Evolutionary conservation across 2,329 filamentous ascomycete species (phyloP).

Genomic region (Pleurostoma richardsiae): DNA sequence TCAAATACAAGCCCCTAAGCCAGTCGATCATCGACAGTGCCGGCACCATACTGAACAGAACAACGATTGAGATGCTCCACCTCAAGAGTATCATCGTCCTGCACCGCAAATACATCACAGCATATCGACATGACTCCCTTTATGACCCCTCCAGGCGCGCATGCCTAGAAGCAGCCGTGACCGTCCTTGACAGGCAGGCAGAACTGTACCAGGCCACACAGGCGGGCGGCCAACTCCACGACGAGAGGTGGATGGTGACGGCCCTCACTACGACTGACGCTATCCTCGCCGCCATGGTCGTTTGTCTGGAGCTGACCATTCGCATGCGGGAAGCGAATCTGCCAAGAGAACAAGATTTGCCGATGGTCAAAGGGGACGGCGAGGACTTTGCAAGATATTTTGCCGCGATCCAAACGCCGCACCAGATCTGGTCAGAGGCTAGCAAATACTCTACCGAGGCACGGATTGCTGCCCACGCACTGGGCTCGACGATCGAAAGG

Average conservation of each 20-base stretch:
- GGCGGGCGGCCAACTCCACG: slow-evolving; percentile 36
- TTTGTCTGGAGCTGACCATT: slow-evolving; percentile 32
- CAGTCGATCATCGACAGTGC: slow-evolving; percentile 20
- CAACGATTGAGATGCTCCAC: slow-evolving; percentile 21
- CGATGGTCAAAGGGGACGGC: slow-evolving; percentile 4
- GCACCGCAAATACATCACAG: slow-evolving; percentile 20
- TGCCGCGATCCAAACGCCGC: slow-evolving; percentile 7
- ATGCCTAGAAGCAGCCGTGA: slow-evolving; percentile 19
- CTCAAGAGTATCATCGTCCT: slow-evolving; percentile 24
- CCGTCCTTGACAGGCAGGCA: slow-evolving; percentile 18
- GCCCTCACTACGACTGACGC: slow-evolving; percentile 42
- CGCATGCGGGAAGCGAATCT: slow-evolving; percentile 8
- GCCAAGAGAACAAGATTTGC: not conserved
- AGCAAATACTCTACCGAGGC: slow-evolving; percentile 10
- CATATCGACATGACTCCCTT: slow-evolving; percentile 6
- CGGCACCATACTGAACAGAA: slow-evolving; percentile 17
- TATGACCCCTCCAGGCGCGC: slow-evolving; percentile 12
- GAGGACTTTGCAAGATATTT: slow-evolving; percentile 1
- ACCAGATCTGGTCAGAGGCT: slow-evolving; percentile 13
- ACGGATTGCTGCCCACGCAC: slow-evolving; percentile 12
- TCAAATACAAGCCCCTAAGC: slow-evolving; percentile 16
- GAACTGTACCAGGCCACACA: slow-evolving; percentile 25
- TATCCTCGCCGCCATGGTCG: slow-evolving; percentile 44
- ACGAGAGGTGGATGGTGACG: slow-evolving; percentile 38
- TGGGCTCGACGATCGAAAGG: slow-evolving; percentile 12